These are phyloP conservation scores for Hyaloscypha finlandica DNA, from an alignment of 495 filamentous ascomycete genomes.

Conservation along the genomic window DNA sequence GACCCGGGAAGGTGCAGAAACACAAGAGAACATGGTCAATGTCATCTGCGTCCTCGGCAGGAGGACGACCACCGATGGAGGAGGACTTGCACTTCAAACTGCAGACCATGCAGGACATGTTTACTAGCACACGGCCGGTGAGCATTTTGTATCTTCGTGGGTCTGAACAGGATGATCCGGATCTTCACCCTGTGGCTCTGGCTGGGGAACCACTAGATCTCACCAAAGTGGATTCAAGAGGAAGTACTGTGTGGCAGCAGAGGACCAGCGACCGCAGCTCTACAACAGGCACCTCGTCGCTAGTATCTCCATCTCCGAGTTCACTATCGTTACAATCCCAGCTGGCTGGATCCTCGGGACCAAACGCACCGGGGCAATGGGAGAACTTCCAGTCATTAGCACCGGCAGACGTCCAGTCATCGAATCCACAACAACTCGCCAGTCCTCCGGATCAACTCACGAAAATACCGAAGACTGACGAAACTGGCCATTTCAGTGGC, in stretches of 20 bases:
- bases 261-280: conserved; percentile 58
- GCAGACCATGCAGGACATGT: conserved; percentile 89
- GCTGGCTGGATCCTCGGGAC: conserved; percentile 32
- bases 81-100: conserved; percentile 90
- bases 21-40: conserved; percentile 96
- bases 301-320: conserved; percentile 73
- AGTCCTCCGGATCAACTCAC: conserved; percentile 53
- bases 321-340: conserved; percentile 61
- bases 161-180: conserved; percentile 84
- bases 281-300: conserved; percentile 54
- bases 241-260: conserved; percentile 55
- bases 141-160: conserved; percentile 85
- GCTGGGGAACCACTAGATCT: conserved; percentile 66
- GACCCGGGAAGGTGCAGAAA: conserved; percentile 77
- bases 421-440: conserved; percentile 41
- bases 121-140: conserved; percentile 83
- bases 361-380: conserved; percentile 51
- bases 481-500: conserved; percentile 60
- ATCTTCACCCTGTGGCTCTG: conserved; percentile 78
- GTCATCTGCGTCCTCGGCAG: conserved; percentile 78
- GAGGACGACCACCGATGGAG: conserved; percentile 67
- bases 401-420: conserved; percentile 42
- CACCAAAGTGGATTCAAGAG: conserved; percentile 57
- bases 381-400: conserved; percentile 53
- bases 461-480: conserved; percentile 47